A percentile compares a stretch with the other conserved stretches of the same genome.
Conservation (phyloP, 352 stramenopile genomes). For the Phytopythium kandeliae region DNA sequence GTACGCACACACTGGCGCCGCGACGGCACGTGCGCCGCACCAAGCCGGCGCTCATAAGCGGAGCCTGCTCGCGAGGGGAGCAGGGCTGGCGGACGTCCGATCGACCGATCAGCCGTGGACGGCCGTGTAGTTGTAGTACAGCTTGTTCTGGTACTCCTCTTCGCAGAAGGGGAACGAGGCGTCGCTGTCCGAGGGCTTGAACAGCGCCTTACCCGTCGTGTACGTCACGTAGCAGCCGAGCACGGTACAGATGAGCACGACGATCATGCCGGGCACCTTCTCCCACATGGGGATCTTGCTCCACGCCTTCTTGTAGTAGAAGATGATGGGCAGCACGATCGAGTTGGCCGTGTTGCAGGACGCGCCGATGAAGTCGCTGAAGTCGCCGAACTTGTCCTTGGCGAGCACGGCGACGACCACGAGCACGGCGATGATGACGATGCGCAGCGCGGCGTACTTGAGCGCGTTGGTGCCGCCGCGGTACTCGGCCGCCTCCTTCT, state of each 20-base stretch:
- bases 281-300: constrained; percentile 15
- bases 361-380: constrained; percentile 54
- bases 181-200: constrained; percentile 20
- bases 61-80: too few relatives aligned
- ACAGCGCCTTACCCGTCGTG: constrained; percentile 36
- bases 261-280: constrained; percentile 1
- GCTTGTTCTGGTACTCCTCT: constrained; percentile 31
- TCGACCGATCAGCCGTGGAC: constrained; percentile 9
- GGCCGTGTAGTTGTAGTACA: constrained; percentile 47
- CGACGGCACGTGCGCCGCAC: too few relatives aligned
- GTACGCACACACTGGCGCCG: too few relatives aligned
- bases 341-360: constrained; percentile 53
- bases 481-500: constrained; percentile 20
- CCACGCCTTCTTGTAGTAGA: constrained; percentile 70
- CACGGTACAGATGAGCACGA: neutral
- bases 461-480: constrained; percentile 16
- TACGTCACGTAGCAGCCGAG: constrained; percentile 11
- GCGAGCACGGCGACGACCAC: constrained; percentile 32
- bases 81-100: too few relatives aligned
- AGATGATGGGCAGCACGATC: constrained; percentile 55
- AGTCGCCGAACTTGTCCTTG: constrained; percentile 53
- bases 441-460: constrained; percentile 26
- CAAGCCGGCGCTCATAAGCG: neutral
- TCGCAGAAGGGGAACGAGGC: constrained; percentile 45
- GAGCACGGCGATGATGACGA: constrained; percentile 28